Evolutionary conservation across 768 basidiomycete species (phyloP).

Genomic region (Pholiota conissans): DNA sequence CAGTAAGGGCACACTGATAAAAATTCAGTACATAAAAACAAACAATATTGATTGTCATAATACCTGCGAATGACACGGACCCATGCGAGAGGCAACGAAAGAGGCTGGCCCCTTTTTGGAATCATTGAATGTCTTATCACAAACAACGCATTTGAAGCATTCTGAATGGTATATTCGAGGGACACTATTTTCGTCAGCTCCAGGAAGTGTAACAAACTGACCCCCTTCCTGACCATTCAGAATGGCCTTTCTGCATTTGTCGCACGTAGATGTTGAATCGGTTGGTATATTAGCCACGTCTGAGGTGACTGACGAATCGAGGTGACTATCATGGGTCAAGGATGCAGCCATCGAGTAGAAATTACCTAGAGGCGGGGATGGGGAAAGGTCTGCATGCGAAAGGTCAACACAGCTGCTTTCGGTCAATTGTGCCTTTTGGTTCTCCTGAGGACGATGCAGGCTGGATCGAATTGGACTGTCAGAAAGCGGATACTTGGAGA

Average conservation of each 20-base stretch:
- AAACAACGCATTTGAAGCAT: slow-evolving; percentile 75
- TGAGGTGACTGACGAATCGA: background rate
- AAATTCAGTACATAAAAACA: slow-evolving; percentile 5
- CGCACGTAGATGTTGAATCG: slow-evolving; percentile 49
- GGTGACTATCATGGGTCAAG: background rate
- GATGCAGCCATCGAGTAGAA: background rate
- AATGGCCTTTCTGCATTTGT: slow-evolving; percentile 57
- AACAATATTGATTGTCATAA: too few species aligned
- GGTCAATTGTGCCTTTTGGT: background rate
- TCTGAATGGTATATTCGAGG: slow-evolving; percentile 70
- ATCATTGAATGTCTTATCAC: slow-evolving; percentile 64
- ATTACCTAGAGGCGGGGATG: background rate
- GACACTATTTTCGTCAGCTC: slow-evolving; percentile 41
- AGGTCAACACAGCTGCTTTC: background rate
- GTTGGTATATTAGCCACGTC: slow-evolving; percentile 8
- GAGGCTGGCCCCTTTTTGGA: slow-evolving; percentile 59
- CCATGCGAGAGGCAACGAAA: slow-evolving; percentile 66
- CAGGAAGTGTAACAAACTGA: slow-evolving; percentile 72
- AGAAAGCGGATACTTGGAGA: background rate
- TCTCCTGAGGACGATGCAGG: background rate
- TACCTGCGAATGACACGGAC: slow-evolving; percentile 70
- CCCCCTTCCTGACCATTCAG: slow-evolving; percentile 59
- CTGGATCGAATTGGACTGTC: background rate
- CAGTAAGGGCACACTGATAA: slow-evolving; percentile 43
- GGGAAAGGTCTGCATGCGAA: background rate